Base-by-base conservation (phyloP, 176 grass and related monocot species). In the Carex kokanica region DNA sequence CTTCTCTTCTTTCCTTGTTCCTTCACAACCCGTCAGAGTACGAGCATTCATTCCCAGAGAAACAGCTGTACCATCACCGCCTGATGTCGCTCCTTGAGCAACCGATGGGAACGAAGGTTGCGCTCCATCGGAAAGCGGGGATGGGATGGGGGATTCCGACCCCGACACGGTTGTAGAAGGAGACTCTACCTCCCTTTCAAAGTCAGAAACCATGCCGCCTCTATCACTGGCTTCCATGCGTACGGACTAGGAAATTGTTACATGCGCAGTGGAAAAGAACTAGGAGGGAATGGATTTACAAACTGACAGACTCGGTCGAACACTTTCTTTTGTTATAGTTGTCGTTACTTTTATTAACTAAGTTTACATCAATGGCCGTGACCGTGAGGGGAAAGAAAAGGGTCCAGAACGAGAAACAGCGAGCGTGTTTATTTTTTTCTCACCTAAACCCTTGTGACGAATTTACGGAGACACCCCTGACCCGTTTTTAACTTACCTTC, bases 111-210 rank as follows among this genome's bases (percentile, higher is more conserved):
- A 70, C 2, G 66, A 70, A 24, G 20, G 20, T 24, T 47, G 66
- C 72, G 60, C 79, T 23, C 47, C 61, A 2, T 84, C 63, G 20
- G 57, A 64, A 20, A 85, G 90, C 21, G 89, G 91, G 2, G 94
- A 92, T 2, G 91, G 88, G 6, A 89, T 88, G 0, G 70, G 86
- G 18, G 94, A 94, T 47, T 81, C 86, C 40, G 94, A 97, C 17
- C 79, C 88, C 58, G 91, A 90, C 20, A 90, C 73, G 55, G 83
- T 89, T 27, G 86, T 84, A 16, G 88, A 88, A 25, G 59, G 80
- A 74, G 78, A 92, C 0, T 41, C 85, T 60, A 52, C 87, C 78
- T 78, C 91, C 17, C 29, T 56, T n/a, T 27, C 75, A 65, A 55
- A 77, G 49, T 24, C 60, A 16, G 80, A 29, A 40, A 66, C 62